A percentile compares a stretch with the other conserved stretches of the same genome.
Evolutionary conservation across 2,329 filamentous ascomycete species (phyloP).

Genomic region (Cytospora paraplurivora): DNA sequence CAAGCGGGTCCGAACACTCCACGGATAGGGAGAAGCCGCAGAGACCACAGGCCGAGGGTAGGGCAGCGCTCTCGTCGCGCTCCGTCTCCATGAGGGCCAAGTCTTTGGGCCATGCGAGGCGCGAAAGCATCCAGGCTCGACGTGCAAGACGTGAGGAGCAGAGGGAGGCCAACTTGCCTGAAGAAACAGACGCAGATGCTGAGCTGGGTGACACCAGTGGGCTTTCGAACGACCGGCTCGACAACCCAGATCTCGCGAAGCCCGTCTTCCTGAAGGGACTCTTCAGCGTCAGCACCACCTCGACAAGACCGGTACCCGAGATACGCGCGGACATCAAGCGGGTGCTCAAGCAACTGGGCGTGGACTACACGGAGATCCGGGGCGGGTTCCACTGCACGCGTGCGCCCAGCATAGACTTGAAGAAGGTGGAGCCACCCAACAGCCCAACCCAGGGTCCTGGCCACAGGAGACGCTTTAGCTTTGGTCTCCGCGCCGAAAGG

Average conservation of each 20-base stretch:
- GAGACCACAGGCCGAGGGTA: conserved; percentile 47
- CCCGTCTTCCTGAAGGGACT: conserved; percentile 95
- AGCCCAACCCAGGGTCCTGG: conserved; percentile 59
- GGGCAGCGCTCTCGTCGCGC: conserved; percentile 54
- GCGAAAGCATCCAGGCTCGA: conserved; percentile 89
- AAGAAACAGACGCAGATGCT: conserved; percentile 85
- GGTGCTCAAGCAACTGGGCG: conserved; percentile 81
- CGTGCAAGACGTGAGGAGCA: conserved; percentile 70
- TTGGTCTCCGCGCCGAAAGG: conserved; percentile 68
- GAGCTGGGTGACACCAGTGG: conserved; percentile 56
- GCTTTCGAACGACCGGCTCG: conserved; percentile 59
- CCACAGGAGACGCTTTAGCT: conserved; percentile 80
- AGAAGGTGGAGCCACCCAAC: conserved; percentile 67
- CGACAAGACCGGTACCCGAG: conserved; percentile 80
- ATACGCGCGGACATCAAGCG: conserved; percentile 90
- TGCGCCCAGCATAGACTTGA: conserved; percentile 83
- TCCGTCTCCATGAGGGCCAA: conserved; percentile 74
- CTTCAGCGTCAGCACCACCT: conserved; percentile 96
- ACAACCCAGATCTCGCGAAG: conserved; percentile 79
- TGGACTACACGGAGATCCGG: conserved; percentile 90
- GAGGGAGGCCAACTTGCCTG: conserved; percentile 48
- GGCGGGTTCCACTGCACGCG: conserved; percentile 91
- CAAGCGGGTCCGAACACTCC: conserved; percentile 79
- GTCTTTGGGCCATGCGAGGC: conserved; percentile 83
- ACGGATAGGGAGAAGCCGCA: conserved; percentile 51